Evolutionary conservation across 305 asterid species (phyloP), one percentile per base, ranked within the genome.

Genomic region (Salvia sclarea): DNA sequence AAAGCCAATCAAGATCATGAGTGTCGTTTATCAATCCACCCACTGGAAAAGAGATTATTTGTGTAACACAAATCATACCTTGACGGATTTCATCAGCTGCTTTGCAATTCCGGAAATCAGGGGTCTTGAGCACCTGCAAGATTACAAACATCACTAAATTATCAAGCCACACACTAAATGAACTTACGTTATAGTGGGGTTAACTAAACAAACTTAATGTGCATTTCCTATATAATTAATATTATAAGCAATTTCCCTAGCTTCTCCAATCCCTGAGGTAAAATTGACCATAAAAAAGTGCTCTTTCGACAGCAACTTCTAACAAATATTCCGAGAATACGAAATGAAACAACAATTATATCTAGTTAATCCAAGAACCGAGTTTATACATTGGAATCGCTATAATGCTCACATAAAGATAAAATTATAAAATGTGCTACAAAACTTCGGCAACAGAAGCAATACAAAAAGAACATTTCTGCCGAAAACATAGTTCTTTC

Each of bases 111-210:
- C 60, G 82, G 63, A 93, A 90, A 72, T 93, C 89, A 3, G 98
- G 96, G 43, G 96, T 83, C 75, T 80, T 88, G 60, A 93, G 96
- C 78, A 88, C 94, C 98, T 88, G 79, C 74, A 82, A 80, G 70
- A 78, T 68, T 50, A 67, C 61, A 54, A 6, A 7, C 40, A 25
- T 28, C 18, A 28, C 59, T 74, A 62, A 72, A 72, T n/a, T 24
- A 62, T 31, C 21, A 59, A 54, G 59, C 44, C 59, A 44, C 50
- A 17, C 28, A 16, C 44, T 30, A 1, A 9, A 17, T 5, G 16
- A 35, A 6, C 30, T 41, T 54, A 35, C 22, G 6, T 31, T 44
- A 1, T 22, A 53, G 49, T 37, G 47, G 28, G 2, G 5, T 10
- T 24, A 43, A 60, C 40, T 56, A 18, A 48, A 48, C 16, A 14